phyloP scores from a whole-genome alignment of 163 green algal species.

The Prototheca stagnorum region DNA sequence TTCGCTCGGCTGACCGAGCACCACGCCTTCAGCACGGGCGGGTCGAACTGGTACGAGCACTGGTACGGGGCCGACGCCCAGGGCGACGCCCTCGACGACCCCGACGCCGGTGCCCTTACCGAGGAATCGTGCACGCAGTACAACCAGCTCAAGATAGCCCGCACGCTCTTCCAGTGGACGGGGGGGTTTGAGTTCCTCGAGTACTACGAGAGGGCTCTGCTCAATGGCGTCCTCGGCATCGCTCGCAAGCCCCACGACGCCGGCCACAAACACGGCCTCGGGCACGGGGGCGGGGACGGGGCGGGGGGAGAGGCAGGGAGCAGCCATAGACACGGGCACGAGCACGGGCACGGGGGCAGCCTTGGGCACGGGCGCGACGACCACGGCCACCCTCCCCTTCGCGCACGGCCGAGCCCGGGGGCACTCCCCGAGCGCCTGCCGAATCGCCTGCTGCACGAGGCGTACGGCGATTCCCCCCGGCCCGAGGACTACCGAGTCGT shows the following conservation, averaged over 20 bases:
- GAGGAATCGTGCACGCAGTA: conserved; percentile 40
- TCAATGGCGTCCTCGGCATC: conserved; percentile 37
- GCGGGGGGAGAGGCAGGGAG: no score
- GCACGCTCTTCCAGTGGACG: conserved; percentile 22
- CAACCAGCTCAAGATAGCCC: conserved; percentile 38
- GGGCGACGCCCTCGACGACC: conserved; percentile 10
- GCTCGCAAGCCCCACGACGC: conserved; percentile 10
- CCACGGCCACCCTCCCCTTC: not conserved
- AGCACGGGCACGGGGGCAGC: not conserved
- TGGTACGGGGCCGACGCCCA: conserved; percentile 9
- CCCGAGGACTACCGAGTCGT: not conserved
- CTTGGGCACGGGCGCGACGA: not conserved
- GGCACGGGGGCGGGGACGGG: no score
- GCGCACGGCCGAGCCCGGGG: not conserved
- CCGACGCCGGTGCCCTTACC: not conserved
- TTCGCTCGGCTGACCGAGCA: conserved; percentile 12
- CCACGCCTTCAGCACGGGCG: conserved; percentile 14
- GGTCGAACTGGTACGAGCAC: conserved; percentile 20
- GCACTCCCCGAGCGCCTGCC: not conserved
- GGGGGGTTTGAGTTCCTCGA: conserved; percentile 28
- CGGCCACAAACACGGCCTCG: not conserved
- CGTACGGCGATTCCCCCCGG: no score
- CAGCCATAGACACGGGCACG: no score
- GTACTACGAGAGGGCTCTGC: conserved; percentile 42
- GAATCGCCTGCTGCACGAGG: not conserved